Evolutionary conservation across 208 protist genomes (phyloP).

Genomic region (Strigomonas culicis): DNA sequence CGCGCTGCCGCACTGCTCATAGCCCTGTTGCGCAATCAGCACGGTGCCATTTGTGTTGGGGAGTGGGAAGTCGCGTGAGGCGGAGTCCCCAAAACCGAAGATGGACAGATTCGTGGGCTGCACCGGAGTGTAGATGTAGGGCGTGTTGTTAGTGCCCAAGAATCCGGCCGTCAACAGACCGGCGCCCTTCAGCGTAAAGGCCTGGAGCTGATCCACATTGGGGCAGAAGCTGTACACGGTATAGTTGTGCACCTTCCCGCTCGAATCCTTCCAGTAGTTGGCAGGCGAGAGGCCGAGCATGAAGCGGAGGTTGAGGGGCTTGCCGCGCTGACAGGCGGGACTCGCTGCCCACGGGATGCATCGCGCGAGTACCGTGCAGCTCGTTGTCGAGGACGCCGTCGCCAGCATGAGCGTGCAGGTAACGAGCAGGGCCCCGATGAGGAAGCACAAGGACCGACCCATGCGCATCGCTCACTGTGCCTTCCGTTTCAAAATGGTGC

Average conservation of each 20-base stretch:
- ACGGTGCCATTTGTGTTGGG: conserved; percentile 33
- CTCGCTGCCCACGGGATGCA: conserved; percentile 4
- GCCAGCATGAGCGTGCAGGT: too few species aligned
- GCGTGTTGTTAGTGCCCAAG: conserved; percentile 10
- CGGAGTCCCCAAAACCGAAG: conserved; percentile 75
- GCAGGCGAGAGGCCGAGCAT: conserved; percentile 48
- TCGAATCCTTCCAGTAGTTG: conserved; percentile 21
- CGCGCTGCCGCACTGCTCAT: conserved; percentile 18
- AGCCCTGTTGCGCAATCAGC: conserved; percentile 55
- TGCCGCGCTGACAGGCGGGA: conserved; percentile 34
- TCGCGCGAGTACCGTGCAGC: neutral
- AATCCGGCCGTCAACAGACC: conserved; percentile 30
- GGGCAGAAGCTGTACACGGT: conserved; percentile 76
- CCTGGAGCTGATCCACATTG: conserved; percentile 55
- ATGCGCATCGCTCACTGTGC: too few species aligned
- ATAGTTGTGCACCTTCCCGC: conserved; percentile 2
- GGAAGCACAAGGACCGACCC: too few species aligned
- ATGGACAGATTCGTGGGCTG: conserved; percentile 24
- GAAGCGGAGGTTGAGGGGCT: conserved; percentile 72
- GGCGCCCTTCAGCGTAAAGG: conserved; percentile 44
- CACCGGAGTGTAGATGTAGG: conserved; percentile 2
- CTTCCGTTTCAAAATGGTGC: too few species aligned
- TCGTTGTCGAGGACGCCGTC: too few species aligned
- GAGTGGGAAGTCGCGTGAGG: conserved; percentile 18
- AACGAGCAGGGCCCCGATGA: too few species aligned